Conservation (phyloP, 2,329 filamentous ascomycete genomes). For the Curvularia sp. region DNA sequence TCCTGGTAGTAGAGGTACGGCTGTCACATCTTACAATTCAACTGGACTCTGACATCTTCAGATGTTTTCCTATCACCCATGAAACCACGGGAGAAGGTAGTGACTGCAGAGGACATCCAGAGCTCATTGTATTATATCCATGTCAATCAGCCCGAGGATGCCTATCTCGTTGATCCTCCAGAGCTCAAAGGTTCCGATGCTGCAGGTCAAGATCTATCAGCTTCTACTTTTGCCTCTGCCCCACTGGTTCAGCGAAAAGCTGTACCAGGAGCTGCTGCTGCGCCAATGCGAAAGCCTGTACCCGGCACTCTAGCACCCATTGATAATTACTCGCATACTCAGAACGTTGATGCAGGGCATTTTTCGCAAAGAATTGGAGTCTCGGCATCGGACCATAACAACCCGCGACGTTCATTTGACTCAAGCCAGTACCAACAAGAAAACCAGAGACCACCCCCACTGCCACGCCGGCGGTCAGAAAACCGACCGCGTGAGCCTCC, state of each 20-base stretch:
- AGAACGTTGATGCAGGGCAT: constrained; percentile 38
- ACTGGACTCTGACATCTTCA: constrained; percentile 49
- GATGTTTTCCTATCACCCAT: constrained; percentile 92
- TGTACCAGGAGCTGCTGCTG: constrained; percentile 23
- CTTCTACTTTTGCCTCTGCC: constrained; percentile 20
- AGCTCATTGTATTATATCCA: constrained; percentile 93
- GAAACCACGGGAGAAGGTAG: constrained; percentile 86
- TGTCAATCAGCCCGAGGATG: constrained; percentile 68
- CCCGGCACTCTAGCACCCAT: constrained; percentile 38
- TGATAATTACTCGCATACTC: constrained; percentile 34
- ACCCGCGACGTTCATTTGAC: constrained; percentile 37
- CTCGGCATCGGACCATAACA: constrained; percentile 28
- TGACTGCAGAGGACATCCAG: constrained; percentile 85
- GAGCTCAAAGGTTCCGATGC: constrained; percentile 24
- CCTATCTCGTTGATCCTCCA: constrained; percentile 43
- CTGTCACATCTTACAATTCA: constrained; percentile 10
- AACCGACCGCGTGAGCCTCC: constrained; percentile 25
- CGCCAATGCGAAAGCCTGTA: constrained; percentile 38
- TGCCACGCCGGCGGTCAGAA: constrained; percentile 34
- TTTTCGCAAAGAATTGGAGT: constrained; percentile 26
- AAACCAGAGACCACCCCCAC: constrained; percentile 29
- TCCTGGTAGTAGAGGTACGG: constrained; percentile 83
- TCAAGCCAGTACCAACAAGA: constrained; percentile 30
- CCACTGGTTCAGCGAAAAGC: constrained; percentile 45
- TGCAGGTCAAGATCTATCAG: constrained; percentile 13